phyloP scores from a whole-genome alignment of 2,329 filamentous ascomycete genomes.

The Calonectria montana region DNA sequence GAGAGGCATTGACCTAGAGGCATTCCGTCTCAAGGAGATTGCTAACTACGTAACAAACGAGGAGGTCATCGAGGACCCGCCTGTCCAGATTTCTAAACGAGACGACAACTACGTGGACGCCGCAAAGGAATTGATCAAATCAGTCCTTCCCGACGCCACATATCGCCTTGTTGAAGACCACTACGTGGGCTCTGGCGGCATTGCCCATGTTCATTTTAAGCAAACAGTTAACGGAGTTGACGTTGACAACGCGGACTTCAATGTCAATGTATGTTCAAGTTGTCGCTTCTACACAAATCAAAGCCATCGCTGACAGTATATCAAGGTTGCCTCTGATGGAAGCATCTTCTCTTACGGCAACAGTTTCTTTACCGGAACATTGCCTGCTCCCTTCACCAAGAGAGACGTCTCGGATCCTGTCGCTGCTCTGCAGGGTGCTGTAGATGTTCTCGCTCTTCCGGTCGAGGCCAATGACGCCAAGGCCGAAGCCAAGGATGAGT shows the following conservation, averaged over 20 bases:
- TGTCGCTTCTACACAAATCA: fast-evolving
- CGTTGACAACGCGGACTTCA: slow-evolving; percentile 71
- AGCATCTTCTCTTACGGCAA: slow-evolving; percentile 69
- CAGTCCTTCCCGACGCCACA: slow-evolving; percentile 46
- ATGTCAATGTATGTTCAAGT: slow-evolving; percentile 64
- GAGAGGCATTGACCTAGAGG: slow-evolving; percentile 47
- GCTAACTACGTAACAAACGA: slow-evolving; percentile 44
- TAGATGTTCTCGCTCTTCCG: slow-evolving; percentile 47
- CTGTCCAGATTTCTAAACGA: slow-evolving; percentile 41
- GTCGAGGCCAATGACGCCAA: slow-evolving; percentile 42
- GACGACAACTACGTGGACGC: slow-evolving; percentile 54
- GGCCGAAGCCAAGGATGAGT: slow-evolving; percentile 40
- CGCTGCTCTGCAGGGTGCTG: slow-evolving; percentile 55
- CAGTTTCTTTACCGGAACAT: slow-evolving; percentile 55
- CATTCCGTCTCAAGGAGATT: slow-evolving; percentile 46
- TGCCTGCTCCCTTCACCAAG: slow-evolving; percentile 55
- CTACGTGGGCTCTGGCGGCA: slow-evolving; percentile 65
- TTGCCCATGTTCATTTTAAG: slow-evolving; percentile 69
- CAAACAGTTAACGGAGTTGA: slow-evolving; percentile 69
- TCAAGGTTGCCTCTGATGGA: slow-evolving; percentile 60
- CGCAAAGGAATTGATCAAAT: slow-evolving; percentile 58
- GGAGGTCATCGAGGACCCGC: slow-evolving; percentile 30
- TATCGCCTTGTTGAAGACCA: slow-evolving; percentile 65
- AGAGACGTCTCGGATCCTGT: slow-evolving; percentile 56
- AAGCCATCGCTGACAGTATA: not conserved